Base-by-base conservation (phyloP, 805 yeast genomes). In the Cyberlindnera petersonii region DNA sequence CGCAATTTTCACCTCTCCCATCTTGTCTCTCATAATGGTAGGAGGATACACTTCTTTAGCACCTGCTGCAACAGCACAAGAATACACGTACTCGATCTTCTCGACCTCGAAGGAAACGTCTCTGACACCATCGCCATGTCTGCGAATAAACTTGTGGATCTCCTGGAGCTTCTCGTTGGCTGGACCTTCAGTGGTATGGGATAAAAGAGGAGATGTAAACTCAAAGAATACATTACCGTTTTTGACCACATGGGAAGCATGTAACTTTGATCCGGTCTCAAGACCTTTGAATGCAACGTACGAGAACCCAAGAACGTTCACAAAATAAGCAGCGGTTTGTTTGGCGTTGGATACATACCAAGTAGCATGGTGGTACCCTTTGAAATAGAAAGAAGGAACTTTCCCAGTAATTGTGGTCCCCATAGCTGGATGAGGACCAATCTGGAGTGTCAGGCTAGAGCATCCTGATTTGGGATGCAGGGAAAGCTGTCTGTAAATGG, bases 81-180 rank as follows among this genome's bases (percentile, higher is more conserved):
- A 44, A 44, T 58, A 80, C 3, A 72, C 66, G 1, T 47, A 46
- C 4, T 63, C 69, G 10, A 75, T 75, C 48, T 79, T 65, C 5
- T 60, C 63, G 0, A 84, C 91, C n/a, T 54, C 55, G 49, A 86
- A 81, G 0, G 86, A 74, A 9, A 86, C 75, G 53, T 86, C 93
- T 56, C 76, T 76, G n/a, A 86, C 86, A 5, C 86, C 84, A 54
- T 84, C 89, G 1, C 94, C 91, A 58, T 86, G 95, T 5, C 50
- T 56, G 6, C 56, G 50, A 7, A 79, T 60, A 48, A 74, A 79
- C 10, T 58, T 50, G 43, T 69, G 72, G 17, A 79, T 71, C 21
- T 62, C 66, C 9, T 61, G 44, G 16, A 68, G 54, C 15, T 44
- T 39, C 7, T 18, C 24, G 23, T 38, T 26, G 1, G 49, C 56